Percentiles rank a stretch among this genome's conserved stretches.
Conservation (phyloP, 768 basidiomycete genomes). For the Gloeophyllum trabeum region DNA sequence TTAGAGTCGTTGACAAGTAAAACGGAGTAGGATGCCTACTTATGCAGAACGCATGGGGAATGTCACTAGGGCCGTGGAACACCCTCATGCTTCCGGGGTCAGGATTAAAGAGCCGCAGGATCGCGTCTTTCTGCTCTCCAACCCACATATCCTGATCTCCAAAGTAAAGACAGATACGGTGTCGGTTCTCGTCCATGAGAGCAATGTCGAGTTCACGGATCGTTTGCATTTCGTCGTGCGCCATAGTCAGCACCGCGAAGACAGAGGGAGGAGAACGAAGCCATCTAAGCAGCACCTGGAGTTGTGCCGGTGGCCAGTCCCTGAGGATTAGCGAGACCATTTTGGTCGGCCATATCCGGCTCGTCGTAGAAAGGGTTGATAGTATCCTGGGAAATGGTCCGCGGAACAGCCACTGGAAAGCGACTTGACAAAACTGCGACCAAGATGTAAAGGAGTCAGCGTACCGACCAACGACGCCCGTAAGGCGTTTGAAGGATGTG, state of each 20-base stretch:
- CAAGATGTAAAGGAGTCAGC: constrained; percentile 21
- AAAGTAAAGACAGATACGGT: constrained; percentile 42
- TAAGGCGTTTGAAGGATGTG: constrained; percentile 57
- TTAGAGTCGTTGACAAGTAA: background rate
- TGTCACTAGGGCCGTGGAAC: constrained; percentile 30
- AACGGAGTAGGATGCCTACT: constrained; percentile 28
- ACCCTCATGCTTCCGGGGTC: constrained; percentile 22
- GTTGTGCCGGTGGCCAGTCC: constrained; percentile 37
- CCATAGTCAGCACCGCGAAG: constrained; percentile 46
- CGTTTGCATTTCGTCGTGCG: constrained; percentile 54
- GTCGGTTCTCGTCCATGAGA: constrained; percentile 26
- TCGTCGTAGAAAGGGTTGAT: constrained; percentile 30
- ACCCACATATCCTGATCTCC: constrained; percentile 63
- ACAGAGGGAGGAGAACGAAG: constrained; percentile 41
- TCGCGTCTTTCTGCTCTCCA: constrained; percentile 34
- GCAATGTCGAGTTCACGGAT: constrained; percentile 41
- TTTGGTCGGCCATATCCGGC: constrained; percentile 25
- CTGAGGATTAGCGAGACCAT: constrained; percentile 33
- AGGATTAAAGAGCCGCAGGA: constrained; percentile 30
- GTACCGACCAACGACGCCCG: constrained; percentile 44
- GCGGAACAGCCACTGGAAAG: constrained; percentile 32
- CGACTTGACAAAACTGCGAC: constrained; percentile 29
- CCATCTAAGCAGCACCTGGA: constrained; percentile 34
- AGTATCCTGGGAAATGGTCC: constrained; percentile 32
- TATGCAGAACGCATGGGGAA: constrained; percentile 70